Base-by-base conservation (phyloP, 345 rosid genomes). In the Leavenworthia alabamica region DNA sequence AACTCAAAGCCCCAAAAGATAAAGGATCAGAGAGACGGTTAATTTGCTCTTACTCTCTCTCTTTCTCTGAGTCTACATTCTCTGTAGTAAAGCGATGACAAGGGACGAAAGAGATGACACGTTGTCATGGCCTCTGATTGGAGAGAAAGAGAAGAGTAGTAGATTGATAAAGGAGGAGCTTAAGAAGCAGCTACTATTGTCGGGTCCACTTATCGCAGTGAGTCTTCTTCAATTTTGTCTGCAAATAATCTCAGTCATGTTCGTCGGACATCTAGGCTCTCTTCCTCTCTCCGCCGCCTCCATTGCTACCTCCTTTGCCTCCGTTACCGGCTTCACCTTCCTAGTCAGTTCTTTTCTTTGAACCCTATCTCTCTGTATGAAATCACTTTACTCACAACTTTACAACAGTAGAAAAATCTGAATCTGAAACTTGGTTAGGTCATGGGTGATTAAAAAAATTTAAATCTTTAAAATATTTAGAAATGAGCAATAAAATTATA, bases 261-360 rank as follows among this genome's bases (percentile, higher is more conserved):
- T 75, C 56, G 77, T 81, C 4, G 85, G 94, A 17, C 94, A 85
- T 70, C 82, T 82, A 13, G 88, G 96, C 7, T 77, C 85, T 66
- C 39, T 84, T 19, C 35, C 79, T 10, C 84, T 82, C 12, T 68
- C 82, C 3, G 75, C 82, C 31, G 81, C 82, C 43, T 64, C 78
- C n/a, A 42, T 80, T 41, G 80, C 86, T 24, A 78, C 82, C 20
- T 73, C 80, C 44, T 80, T 79, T 14, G 77, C 80, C 56, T 73
- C 74, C 9, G 80, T 80, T 36, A 73, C 84, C 6, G 76, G 83
- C 37, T 78, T 82, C 60, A 64, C 65, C 65, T 71, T 82, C 49
- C 52, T 80, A 44, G 82, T 80, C 19, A 47, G 75, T 71, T 26
- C 3, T 14, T 14, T 3, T 35, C 15, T 26, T 12, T 33, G 0